A percentile compares a stretch with the other conserved stretches of the same genome.
Conservation (phyloP, 2,329 filamentous ascomycete species). For the Botrytis tulipae region DNA sequence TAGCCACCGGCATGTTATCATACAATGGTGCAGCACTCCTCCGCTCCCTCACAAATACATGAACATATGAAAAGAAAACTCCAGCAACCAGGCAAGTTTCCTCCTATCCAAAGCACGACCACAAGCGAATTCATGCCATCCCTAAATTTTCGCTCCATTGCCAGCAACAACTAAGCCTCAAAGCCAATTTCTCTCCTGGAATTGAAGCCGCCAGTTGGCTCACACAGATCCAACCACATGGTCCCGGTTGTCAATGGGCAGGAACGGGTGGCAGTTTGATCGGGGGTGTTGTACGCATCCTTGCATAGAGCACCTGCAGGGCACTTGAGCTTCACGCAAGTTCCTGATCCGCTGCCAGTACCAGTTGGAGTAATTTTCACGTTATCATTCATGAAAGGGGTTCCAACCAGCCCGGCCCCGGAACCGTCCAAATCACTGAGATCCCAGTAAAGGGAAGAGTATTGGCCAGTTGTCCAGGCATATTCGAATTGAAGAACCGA, state of each 20-base stretch:
- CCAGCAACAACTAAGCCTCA: constrained; percentile 1
- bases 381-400: constrained; percentile 18
- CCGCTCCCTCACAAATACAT: neutral
- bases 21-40: neutral
- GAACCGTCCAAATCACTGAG: constrained; percentile 20
- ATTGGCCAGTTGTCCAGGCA: constrained; percentile 13
- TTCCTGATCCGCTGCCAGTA: constrained; percentile 12
- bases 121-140: neutral
- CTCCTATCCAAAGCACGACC: neutral
- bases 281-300: constrained; percentile 20
- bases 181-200: constrained; percentile 15
- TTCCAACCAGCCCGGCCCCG: constrained; percentile 18
- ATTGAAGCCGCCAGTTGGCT: constrained; percentile 2
- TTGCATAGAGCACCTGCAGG: constrained; percentile 12
- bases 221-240: constrained; percentile 20
- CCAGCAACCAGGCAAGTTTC: neutral
- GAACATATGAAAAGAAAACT: neutral
- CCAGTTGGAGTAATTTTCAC: constrained; percentile 19
- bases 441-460: constrained; percentile 20
- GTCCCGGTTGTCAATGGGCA: constrained; percentile 14
- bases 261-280: constrained; percentile 9
- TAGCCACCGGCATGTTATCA: neutral
- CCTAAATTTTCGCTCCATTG: neutral
- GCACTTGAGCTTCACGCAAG: constrained; percentile 16
- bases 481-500: constrained; percentile 21